Base-by-base conservation (phyloP, 2,329 filamentous ascomycete species). In the Ophiocordyceps camponoti-leonardi region DNA sequence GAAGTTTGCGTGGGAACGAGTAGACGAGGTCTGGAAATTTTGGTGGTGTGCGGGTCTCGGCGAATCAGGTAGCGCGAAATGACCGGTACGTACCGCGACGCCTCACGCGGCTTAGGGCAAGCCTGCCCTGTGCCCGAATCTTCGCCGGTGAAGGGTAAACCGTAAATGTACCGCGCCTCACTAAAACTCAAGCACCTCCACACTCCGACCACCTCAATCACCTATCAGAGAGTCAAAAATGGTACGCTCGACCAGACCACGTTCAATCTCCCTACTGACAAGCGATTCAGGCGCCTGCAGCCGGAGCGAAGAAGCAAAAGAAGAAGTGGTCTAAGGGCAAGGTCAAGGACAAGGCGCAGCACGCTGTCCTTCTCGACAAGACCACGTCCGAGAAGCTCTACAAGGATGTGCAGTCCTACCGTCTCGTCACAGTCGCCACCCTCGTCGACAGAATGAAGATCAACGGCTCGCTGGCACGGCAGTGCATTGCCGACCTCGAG, bases 281-380 rank as follows among this genome's bases (percentile, higher is more conserved):
- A 22, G 47, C 19, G 11, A 10, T 31, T 47, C 51, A 66, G 66
- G 64, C 64, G 59, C 62, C 65, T 55, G 64, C 65, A 59, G 62
- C 64, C 58, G 65, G 64, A 64, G 65, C 60, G 59, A 67, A 67
- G 64, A 68, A 69, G 63, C 65, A 68, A 61, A 69, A 69, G 66
- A 68, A 69, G 65, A 68, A 69, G 66, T 68, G 66, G 66, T 67
- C 65, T 50, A 67, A 67, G 61, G 61, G 64, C 58, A 75, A 69
- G 87, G 92, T 98, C 78, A 98, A 98, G 92, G 92, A 98, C 81
- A 98, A 98, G 88, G 90, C 92, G 73, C 84, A 96, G 71, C 92
- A 98, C 81, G 86, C 85, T 71, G 92, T 98, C 72, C 78, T 96
- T 66, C 86, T 98, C 73, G 92, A 98, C 79, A 98, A 98, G 82